Evolutionary conservation across 164 flowering plant genomes (phyloP), one percentile per base, ranked within the genome.

Genomic region (Houttuynia cordata): DNA sequence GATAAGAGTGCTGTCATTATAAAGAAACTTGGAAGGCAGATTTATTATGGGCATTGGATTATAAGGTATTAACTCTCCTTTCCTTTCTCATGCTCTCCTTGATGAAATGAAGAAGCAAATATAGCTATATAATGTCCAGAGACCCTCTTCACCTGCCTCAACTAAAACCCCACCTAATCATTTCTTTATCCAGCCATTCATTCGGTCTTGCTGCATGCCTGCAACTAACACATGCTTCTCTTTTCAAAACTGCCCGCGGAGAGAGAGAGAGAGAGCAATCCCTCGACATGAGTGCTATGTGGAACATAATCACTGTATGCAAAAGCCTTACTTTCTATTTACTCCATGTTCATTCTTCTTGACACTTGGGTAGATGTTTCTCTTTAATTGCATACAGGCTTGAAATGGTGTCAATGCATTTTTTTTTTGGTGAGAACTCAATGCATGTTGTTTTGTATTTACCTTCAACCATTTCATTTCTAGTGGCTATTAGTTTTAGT

Each of bases 231-330:
- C 72, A 58, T 45, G 51, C 54, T 69, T 50, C 59, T 20, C 24
- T 47, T 65, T 63, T 45, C 57, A 72, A 74, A 71, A 79, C 78
- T 82, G 76, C 81, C 74, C 56, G 67, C 68, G 34, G 39, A 8
- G 58, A 0, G 63, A 30, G 83, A 89, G 85, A 77, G 79, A 75
- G 37, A 30, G 78, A 83, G 90, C 85, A 85, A 85, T 91, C 72
- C 83, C 78, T 82, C n/a, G 90, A 76, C 76, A 74, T 67, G 72
- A 74, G 87, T 75, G 84, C 76, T 30, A 6, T 34, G 15, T 58
- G 66, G 77, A 81, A 79, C 77, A 77, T 78, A 78, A 66, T 55
- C 59, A 39, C 59, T 37, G 19, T 52, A 77, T 40, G 39, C 74
- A 73, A 80, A 65, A 53, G 71, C 58, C 10, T 51, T 68, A 70